These are phyloP conservation scores for Xylaria curta DNA, from an alignment of 495 filamentous ascomycete genomes.

Conservation along the genomic window DNA sequence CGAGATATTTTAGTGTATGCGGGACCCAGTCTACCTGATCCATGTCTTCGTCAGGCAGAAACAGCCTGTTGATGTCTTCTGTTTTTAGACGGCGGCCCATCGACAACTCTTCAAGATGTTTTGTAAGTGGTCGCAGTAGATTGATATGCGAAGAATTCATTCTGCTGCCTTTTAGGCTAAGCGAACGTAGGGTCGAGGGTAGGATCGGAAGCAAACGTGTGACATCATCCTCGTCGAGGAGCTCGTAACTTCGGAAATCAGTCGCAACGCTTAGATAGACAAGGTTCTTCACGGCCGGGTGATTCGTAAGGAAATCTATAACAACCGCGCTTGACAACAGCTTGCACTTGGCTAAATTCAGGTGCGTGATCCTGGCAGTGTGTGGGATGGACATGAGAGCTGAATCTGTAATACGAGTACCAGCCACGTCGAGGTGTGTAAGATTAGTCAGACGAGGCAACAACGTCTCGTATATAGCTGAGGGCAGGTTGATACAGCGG, in stretches of 20 bases:
- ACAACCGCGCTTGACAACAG: constrained; percentile 69
- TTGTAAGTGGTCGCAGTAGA: constrained; percentile 72
- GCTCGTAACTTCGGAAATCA: constrained; percentile 75
- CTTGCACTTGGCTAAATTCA: constrained; percentile 80
- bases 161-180: constrained; percentile 79
- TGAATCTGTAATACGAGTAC: constrained; percentile 77
- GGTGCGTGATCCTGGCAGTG: constrained; percentile 76
- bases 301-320: constrained; percentile 74
- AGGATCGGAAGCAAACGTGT: constrained; percentile 70
- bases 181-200: constrained; percentile 70
- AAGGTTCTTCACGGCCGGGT: constrained; percentile 72
- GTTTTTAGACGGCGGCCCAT: constrained; percentile 72
- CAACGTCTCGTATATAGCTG: constrained; percentile 71
- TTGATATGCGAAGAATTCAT: constrained; percentile 70
- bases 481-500: constrained; percentile 77
- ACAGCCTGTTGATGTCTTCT: constrained; percentile 66
- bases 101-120: constrained; percentile 81
- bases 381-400: constrained; percentile 75
- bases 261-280: constrained; percentile 78
- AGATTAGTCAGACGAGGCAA: constrained; percentile 72
- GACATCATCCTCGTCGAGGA: constrained; percentile 71
- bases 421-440: constrained; percentile 81
- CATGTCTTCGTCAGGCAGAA: constrained; percentile 53
- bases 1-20: constrained; percentile 76
- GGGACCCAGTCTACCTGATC: constrained; percentile 59